Conservation (phyloP, 225 moss, liverwort and hornwort genomes). For the Bryum argenteum region DNA sequence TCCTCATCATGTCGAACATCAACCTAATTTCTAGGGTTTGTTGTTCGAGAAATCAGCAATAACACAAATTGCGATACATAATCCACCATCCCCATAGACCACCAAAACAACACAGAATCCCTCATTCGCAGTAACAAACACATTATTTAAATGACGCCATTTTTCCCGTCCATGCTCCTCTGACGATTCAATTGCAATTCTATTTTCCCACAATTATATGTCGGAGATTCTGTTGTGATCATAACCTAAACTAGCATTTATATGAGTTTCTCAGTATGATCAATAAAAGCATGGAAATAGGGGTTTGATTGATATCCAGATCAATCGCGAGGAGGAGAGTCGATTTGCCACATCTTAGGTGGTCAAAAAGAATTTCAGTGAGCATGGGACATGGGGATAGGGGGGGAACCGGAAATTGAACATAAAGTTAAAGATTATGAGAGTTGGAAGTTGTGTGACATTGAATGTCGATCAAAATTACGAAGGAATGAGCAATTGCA, state of each 20-base stretch:
- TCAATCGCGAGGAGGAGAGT: not conserved
- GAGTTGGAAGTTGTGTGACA: no score
- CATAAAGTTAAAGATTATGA: no score
- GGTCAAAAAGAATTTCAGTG: not conserved
- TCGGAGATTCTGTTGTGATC: not conserved
- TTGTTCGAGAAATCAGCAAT: not conserved
- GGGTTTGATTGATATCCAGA: no score
- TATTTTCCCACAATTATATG: not conserved
- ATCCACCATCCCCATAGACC: no score
- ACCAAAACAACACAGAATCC: no score
- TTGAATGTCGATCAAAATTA: no score
- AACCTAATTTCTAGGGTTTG: not conserved
- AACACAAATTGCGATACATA: no score
- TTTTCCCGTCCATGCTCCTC: not conserved
- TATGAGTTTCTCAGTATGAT: not conserved
- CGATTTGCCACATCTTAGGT: not conserved
- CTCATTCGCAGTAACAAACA: not conserved
- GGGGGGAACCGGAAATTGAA: not conserved
- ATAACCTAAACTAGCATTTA: not conserved
- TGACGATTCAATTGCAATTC: not conserved
- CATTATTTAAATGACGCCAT: not conserved
- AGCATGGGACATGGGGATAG: not conserved
- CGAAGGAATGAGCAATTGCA: no score
- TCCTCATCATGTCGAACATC: not conserved
- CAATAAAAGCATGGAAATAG: no score